Percentiles rank a stretch among this genome's conserved stretches.
Evolutionary conservation across 2,329 filamentous ascomycete species (phyloP).

Genomic region (Cladorrhinum sp.): DNA sequence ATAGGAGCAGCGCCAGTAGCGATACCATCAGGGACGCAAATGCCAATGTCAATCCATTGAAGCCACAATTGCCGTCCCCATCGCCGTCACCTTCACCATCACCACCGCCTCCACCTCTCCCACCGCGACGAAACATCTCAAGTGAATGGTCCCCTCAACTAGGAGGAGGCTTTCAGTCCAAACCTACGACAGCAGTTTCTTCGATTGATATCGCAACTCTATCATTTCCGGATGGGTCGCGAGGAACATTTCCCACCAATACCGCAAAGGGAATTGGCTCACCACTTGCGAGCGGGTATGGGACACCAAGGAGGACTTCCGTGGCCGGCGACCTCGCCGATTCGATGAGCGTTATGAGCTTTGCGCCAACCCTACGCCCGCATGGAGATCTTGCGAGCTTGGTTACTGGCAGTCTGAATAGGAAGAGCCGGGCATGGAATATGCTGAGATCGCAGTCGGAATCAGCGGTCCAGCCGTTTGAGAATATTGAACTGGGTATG

Average conservation of each 20-base stretch:
- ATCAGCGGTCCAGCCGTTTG: constrained; percentile 56
- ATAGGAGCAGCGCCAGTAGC: constrained; percentile 16
- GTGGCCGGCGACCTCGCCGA: constrained; percentile 54
- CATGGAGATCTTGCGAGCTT: constrained; percentile 77
- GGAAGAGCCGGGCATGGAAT: constrained; percentile 66
- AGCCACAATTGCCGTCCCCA: neutral
- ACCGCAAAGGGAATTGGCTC: constrained; percentile 37
- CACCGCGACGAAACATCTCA: constrained; percentile 27
- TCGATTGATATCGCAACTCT: constrained; percentile 77
- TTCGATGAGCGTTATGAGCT: constrained; percentile 63
- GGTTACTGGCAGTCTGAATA: constrained; percentile 66
- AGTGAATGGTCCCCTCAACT: constrained; percentile 36
- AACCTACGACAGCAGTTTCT: constrained; percentile 81
- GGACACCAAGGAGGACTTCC: constrained; percentile 35
- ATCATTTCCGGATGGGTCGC: constrained; percentile 66
- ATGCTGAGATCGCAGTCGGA: constrained; percentile 62
- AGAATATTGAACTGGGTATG: constrained; percentile 43
- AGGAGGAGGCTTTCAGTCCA: constrained; percentile 46
- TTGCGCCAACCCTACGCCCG: constrained; percentile 59
- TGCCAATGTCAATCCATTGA: neutral
- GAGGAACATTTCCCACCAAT: constrained; percentile 57
- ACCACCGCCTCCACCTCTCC: constrained; percentile 29
- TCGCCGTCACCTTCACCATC: constrained; percentile 8
- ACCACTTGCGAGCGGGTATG: constrained; percentile 39
- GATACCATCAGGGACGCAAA: neutral